Evolutionary conservation across 352 stramenopile genomes (phyloP).

Genomic region (Phytophthora pinifolia): DNA sequence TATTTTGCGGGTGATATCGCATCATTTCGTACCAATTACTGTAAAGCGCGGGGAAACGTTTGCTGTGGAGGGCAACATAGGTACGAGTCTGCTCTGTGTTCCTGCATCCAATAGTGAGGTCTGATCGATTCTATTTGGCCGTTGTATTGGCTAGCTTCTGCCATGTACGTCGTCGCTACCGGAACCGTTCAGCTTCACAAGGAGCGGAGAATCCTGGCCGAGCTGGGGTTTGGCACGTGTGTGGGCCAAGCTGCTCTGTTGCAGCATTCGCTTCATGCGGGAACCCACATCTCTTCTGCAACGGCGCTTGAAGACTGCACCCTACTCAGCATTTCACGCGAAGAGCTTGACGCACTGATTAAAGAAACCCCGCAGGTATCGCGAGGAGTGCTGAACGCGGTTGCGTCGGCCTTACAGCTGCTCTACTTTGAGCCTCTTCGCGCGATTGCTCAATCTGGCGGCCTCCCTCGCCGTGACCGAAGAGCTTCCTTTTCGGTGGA

Average conservation of each 20-base stretch:
- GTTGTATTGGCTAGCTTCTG: constrained; percentile 42
- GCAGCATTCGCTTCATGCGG: constrained; percentile 60
- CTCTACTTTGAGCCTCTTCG: constrained; percentile 79
- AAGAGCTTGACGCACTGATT: constrained; percentile 72
- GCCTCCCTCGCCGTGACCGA: constrained; percentile 57
- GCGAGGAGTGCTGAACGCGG: constrained; percentile 73
- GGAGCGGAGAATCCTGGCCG: constrained; percentile 57
- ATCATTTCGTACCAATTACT: constrained; percentile 69
- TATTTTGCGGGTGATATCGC: constrained; percentile 76
- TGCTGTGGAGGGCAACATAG: constrained; percentile 58
- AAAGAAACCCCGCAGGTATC: constrained; percentile 71
- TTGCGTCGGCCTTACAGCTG: constrained; percentile 72
- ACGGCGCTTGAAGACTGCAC: constrained; percentile 71
- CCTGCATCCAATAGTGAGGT: background rate
- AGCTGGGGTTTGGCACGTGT: constrained; percentile 70
- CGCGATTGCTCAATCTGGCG: constrained; percentile 63
- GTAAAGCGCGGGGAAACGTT: constrained; percentile 59
- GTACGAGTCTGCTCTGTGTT: constrained; percentile 24
- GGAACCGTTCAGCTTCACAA: constrained; percentile 83
- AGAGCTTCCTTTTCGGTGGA: constrained; percentile 35
- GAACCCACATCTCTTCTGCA: constrained; percentile 69
- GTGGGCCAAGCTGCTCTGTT: constrained; percentile 76
- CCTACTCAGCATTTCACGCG: constrained; percentile 69
- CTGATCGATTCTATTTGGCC: background rate
- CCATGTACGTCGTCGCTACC: constrained; percentile 77